These are phyloP conservation scores for Solanum raphanifolium DNA, from an alignment of 257 asterid species.

Conservation along the genomic window DNA sequence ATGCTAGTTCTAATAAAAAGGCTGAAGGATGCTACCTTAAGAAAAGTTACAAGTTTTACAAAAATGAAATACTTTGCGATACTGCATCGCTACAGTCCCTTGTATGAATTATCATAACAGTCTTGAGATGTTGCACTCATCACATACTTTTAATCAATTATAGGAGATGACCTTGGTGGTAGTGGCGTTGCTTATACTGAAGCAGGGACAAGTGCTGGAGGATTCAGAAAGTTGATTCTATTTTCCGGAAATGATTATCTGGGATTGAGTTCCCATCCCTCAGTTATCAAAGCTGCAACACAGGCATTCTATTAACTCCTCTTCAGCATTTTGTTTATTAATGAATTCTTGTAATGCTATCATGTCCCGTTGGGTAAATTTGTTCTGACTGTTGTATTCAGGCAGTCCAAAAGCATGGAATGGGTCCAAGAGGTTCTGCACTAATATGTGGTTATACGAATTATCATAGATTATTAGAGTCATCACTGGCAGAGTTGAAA, in stretches of 20 bases:
- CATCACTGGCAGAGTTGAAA: conserved; percentile 71
- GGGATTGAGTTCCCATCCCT: conserved; percentile 88
- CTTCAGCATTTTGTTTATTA: not conserved
- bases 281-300: conserved; percentile 62
- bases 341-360: not conserved
- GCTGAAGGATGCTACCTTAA: not conserved
- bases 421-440: conserved; percentile 99
- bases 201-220: conserved; percentile 24
- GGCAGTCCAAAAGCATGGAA: conserved; percentile 89
- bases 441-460: conserved; percentile 87
- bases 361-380: not conserved
- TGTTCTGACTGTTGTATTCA: conserved; percentile 13
- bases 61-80: not conserved
- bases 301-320: conserved; percentile 29
- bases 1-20: not conserved
- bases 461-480: conserved; percentile 78
- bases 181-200: conserved; percentile 15
- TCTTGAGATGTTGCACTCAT: not conserved
- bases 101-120: not conserved
- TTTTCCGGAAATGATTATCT: conserved; percentile 97
- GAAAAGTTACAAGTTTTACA: not conserved
- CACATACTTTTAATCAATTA: not conserved
- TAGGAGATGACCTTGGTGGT: conserved; percentile 51
- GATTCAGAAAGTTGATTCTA: conserved; percentile 53
- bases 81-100: not conserved